Evolutionary conservation across 257 asterid genomes (phyloP).

Genomic region (Plantago elongata): DNA sequence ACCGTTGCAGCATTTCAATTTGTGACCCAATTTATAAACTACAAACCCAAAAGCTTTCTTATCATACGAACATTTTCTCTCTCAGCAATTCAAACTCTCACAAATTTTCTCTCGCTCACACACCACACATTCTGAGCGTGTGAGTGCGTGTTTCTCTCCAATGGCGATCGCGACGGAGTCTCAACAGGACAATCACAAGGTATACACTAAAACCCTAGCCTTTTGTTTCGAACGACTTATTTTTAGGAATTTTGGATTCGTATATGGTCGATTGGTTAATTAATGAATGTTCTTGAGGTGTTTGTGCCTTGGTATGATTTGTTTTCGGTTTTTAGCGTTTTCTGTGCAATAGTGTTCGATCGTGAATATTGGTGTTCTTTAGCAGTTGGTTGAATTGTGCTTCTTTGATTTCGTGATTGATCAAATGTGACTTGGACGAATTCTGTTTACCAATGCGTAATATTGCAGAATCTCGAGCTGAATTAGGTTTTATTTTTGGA

Average conservation of each 20-base stretch:
- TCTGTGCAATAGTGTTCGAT: too few species aligned
- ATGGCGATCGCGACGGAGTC: slow-evolving; percentile 57
- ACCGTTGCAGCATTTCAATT: slow-evolving; percentile 32
- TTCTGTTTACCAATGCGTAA: too few species aligned
- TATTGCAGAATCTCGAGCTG: too few species aligned
- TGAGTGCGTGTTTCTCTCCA: slow-evolving; percentile 17
- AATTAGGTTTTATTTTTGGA: too few species aligned
- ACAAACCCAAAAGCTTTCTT: slow-evolving; percentile 2
- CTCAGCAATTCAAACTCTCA: neutral
- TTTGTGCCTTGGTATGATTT: neutral
- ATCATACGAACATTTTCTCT: slow-evolving; percentile 2
- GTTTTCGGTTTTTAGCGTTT: neutral
- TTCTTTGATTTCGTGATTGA: too few species aligned
- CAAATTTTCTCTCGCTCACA: neutral
- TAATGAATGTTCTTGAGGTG: neutral
- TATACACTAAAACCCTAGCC: slow-evolving; percentile 11
- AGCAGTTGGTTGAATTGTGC: too few species aligned
- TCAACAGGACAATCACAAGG: slow-evolving; percentile 44
- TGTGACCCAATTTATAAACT: neutral
- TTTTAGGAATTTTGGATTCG: neutral
- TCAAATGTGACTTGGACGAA: too few species aligned
- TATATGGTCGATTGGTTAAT: neutral
- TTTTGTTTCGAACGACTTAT: neutral
- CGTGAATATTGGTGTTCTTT: too few species aligned
- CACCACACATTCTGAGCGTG: slow-evolving; percentile 5